Conservation (phyloP, 192 early-diverging fungal genomes). For the Allomyces macrogynus region DNA sequence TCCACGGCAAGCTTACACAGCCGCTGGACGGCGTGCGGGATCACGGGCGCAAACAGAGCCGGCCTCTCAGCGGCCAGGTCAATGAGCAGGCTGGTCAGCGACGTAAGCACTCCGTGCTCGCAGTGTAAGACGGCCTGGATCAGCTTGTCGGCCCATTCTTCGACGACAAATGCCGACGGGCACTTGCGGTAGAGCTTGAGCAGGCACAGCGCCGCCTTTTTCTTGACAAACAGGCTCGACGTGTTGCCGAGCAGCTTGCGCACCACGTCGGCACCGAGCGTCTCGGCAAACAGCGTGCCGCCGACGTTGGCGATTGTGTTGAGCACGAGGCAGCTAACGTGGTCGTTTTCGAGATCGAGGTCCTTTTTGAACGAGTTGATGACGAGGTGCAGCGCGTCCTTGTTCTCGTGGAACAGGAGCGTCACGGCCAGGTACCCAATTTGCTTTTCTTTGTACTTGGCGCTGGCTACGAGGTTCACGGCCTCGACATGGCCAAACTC, state of each 20-base stretch:
- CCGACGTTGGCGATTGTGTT: slow-evolving; percentile 95
- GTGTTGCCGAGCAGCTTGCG: slow-evolving; percentile 50
- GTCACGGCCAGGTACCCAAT: slow-evolving; percentile 95
- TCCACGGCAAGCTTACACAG: slow-evolving; percentile 53
- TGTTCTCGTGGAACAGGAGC: slow-evolving; percentile 70
- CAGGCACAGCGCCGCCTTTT: slow-evolving; percentile 90
- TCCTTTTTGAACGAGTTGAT: slow-evolving; percentile 78
- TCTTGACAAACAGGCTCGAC: slow-evolving; percentile 72
- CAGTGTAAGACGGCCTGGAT: slow-evolving; percentile 33
- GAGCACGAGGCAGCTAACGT: slow-evolving; percentile 78
- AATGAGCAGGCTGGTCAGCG: slow-evolving; percentile 64
- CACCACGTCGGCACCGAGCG: slow-evolving; percentile 62
- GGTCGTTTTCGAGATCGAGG: slow-evolving; percentile 53
- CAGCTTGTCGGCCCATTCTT: slow-evolving; percentile 71
- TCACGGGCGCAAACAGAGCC: background rate
- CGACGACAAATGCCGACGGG: slow-evolving; percentile 67
- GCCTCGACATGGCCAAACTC: slow-evolving; percentile 98
- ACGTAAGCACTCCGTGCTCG: slow-evolving; percentile 56
- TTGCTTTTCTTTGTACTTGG: slow-evolving; percentile 94
- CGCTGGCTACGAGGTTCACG: slow-evolving; percentile 69
- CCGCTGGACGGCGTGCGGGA: background rate
- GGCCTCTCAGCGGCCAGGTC: slow-evolving; percentile 36
- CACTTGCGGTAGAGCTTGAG: slow-evolving; percentile 72
- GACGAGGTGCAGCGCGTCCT: slow-evolving; percentile 61
- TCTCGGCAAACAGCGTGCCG: slow-evolving; percentile 76